A percentile compares a stretch with the other conserved stretches of the same genome.
Conservation (phyloP, 2,329 filamentous ascomycete genomes). For the Aspergillus sp. region DNA sequence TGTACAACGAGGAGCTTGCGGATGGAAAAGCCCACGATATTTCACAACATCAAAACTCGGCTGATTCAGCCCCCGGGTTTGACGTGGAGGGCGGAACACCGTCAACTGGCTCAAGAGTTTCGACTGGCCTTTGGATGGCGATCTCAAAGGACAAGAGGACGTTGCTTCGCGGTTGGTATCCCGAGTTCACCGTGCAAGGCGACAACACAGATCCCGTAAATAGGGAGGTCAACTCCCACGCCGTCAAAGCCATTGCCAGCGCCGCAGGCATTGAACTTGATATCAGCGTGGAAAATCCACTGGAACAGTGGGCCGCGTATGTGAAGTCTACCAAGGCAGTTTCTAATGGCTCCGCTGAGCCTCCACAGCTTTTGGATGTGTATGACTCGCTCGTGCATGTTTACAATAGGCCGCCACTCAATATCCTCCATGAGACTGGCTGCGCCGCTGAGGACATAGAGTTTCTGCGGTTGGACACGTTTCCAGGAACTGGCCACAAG, state of each 20-base stretch:
- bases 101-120: constrained; percentile 30
- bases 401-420: constrained; percentile 40
- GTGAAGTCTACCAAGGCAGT: constrained; percentile 25
- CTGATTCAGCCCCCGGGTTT: constrained; percentile 21
- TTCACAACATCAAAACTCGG: constrained; percentile 6
- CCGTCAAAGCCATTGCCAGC: constrained; percentile 57
- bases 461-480: constrained; percentile 36
- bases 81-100: constrained; percentile 21
- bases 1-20: constrained; percentile 86
- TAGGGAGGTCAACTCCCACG: constrained; percentile 57
- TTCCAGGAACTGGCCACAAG: constrained; percentile 41
- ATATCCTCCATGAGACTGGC: constrained; percentile 31
- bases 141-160: constrained; percentile 60
- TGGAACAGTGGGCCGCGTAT: constrained; percentile 53
- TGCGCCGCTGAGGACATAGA: constrained; percentile 31
- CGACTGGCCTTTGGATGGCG: constrained; percentile 41
- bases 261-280: constrained; percentile 66
- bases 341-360: constrained; percentile 22
- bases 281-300: constrained; percentile 63
- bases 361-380: constrained; percentile 37
- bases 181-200: constrained; percentile 43
- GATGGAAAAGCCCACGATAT: constrained; percentile 37
- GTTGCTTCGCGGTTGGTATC: constrained; percentile 70
- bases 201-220: constrained; percentile 32
- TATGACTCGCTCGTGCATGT: constrained; percentile 43